Evolutionary conservation across 2,329 filamentous ascomycete species (phyloP), one percentile per base, ranked within the genome.

Genomic region (Diaporthe sp.): DNA sequence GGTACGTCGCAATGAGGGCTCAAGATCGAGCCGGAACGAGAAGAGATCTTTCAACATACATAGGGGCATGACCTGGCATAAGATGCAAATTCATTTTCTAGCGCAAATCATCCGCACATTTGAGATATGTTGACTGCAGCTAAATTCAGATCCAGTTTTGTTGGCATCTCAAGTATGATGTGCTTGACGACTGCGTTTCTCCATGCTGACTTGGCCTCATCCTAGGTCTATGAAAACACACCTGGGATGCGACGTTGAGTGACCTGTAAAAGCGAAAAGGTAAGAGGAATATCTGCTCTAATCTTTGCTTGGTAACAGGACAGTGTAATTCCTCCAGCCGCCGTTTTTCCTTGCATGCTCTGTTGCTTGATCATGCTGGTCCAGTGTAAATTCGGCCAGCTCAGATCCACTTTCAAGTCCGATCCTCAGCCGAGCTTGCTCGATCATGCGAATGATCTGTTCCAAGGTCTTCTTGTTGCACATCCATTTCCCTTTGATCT

Each of bases 401-500:
- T 57, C 55, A 20, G 28, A 57, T 4, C 55, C 55, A 12, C 55
- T 57, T 22, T 57, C 55, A 22, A 34, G 17, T 22, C 55, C 55
- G 55, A 57, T 57, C 55, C 28, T 57, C 15, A 57, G 28, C 55
- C 55, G 13, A 4, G 6, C 55, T 31, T 57, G 55, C 55, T 57
- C 55, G 5, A 57, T 34, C 55, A 57, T 57, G 15, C 55, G 55
- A 1, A 57, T 57, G 17, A 57, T 13, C 55, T 57, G 25, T 34
- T 57, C 28, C 13, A 34, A 10, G 12, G 55, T 57, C 28, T 57
- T 57, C 55, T 57, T 57, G 28, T 22, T 57, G 28, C 28, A 57
- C 55, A 57, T 57, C 55, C 55, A 57, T 57, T 57, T 57, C 15
- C 55, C 55, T 10, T 57, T 57, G 31, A 57, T 57, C 55, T 57